Percentiles rank a stretch among this genome's conserved stretches.
Evolutionary conservation across 1,139 yeast species (phyloP).

Genomic region (Nakaseomyces nivariensis): DNA sequence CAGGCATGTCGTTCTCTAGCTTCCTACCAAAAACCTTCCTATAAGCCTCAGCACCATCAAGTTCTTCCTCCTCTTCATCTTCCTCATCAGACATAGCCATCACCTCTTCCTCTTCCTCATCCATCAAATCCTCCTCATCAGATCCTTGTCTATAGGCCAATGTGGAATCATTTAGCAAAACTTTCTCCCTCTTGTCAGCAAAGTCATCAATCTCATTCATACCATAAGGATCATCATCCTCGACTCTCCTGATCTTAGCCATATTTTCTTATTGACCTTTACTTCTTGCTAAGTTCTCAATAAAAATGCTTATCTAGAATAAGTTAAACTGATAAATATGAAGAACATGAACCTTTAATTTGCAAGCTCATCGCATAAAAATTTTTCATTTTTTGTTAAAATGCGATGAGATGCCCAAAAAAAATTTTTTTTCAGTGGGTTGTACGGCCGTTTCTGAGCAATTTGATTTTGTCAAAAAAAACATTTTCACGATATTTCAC

Average conservation of each 20-base stretch:
- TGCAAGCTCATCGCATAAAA: conserved; percentile 1
- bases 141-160: conserved; percentile 28
- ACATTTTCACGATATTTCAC: too few relatives aligned
- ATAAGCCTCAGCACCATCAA: conserved; percentile 35
- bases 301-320: too few relatives aligned
- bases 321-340: too few relatives aligned
- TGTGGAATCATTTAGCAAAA: conserved; percentile 52
- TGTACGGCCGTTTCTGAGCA: not conserved
- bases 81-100: conserved; percentile 31
- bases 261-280: not conserved
- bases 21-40: conserved; percentile 32
- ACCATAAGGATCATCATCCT: conserved; percentile 28
- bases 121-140: conserved; percentile 19
- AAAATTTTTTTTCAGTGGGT: not conserved
- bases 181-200: conserved; percentile 54
- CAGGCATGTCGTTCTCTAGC: conserved; percentile 31
- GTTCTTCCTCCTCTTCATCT: conserved; percentile 34
- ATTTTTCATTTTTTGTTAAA: not conserved
- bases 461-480: not conserved
- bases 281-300: not conserved
- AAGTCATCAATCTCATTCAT: conserved; percentile 66
- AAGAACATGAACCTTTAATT: too few relatives aligned
- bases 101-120: conserved; percentile 44
- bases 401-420: not conserved
- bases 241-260: conserved; percentile 1